phyloP scores from a whole-genome alignment of 2,329 filamentous ascomycete species.

The Pseudogymnoascus sp. region DNA sequence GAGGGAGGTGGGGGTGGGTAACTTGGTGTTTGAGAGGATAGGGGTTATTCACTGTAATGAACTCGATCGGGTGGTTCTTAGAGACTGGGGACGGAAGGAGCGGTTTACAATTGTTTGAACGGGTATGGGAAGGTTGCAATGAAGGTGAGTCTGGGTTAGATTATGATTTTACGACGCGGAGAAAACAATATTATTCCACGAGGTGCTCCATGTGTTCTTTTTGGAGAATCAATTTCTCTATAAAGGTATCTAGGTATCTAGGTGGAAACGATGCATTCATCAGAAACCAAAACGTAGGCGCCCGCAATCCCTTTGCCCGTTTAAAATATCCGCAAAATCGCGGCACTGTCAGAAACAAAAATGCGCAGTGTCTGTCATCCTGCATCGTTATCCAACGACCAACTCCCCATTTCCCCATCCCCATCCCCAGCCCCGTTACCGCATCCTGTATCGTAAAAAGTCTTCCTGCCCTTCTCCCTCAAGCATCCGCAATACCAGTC shows the following conservation, averaged over 20 bases:
- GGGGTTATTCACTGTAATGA: background rate
- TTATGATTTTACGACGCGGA: too few species aligned
- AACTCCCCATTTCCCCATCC: background rate
- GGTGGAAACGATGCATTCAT: background rate
- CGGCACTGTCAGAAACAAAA: slow-evolving; percentile 4
- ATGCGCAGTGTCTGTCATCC: background rate
- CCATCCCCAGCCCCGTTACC: background rate
- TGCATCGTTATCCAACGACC: slow-evolving; percentile 1
- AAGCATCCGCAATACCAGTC: background rate
- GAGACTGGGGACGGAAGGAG: background rate
- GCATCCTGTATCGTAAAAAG: background rate
- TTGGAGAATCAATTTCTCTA: background rate
- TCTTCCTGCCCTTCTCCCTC: background rate
- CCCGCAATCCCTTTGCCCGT: background rate
- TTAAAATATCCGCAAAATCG: background rate
- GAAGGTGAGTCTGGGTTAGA: too few species aligned
- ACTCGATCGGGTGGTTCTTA: background rate
- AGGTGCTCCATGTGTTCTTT: background rate
- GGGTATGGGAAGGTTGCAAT: background rate
- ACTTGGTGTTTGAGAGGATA: background rate
- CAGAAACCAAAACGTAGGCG: background rate
- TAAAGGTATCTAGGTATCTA: slow-evolving; percentile 1
- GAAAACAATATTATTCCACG: too few species aligned
- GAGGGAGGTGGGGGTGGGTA: background rate
- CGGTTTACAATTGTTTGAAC: background rate